Evolutionary conservation across 331 rosid species (phyloP), one percentile per base, ranked within the genome.

Genomic region (Pyrus hybrid): DNA sequence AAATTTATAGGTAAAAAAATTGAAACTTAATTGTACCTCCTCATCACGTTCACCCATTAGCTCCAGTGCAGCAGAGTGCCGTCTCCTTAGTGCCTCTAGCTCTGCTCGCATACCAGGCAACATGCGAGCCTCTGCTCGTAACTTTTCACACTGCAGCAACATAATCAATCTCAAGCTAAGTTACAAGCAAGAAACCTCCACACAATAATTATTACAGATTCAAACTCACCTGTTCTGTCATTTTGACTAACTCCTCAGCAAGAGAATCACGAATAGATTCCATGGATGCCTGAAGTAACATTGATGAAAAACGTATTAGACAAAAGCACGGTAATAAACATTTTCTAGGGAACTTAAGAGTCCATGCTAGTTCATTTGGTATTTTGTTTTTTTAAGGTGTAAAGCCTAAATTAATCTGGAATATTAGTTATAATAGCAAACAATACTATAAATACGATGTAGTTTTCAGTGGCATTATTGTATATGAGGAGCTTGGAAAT

Each of bases 21-120:
- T 58, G 43, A 78, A 66, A 30, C 51, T 66, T 69, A 72, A 67
- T 7, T 20, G 25, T 85, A 95, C 99, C 99, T 95, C 99, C 80
- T 95, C 99, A 78, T 95, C 99, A 45, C 98, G 98, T 85, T 95
- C 99, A 2, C 99, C 99, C 99, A 95, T 95, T 80, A 95, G 88
- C 85, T 95, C 99, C 87, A 95, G 81, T 18, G 99, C 99, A 80
- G 99, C 90, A 79, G 97, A 84, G 83, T 95, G 99, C 81, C 99
- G 86, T 85, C 91, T 95, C 88, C 99, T 91, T 65, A 95, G 79
- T 73, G 98, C 88, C 70, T 95, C 99, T 78, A 95, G 81, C 90
- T 92, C 99, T 49, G 98, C 97, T 56, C 87, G 85, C 75, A 95
- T 84, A 78, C 99, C 94, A 71, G 99, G 98, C 77, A 95, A 76